These are phyloP conservation scores for Mycena rebaudengoi DNA, from an alignment of 768 basidiomycete species.

Conservation along the genomic window DNA sequence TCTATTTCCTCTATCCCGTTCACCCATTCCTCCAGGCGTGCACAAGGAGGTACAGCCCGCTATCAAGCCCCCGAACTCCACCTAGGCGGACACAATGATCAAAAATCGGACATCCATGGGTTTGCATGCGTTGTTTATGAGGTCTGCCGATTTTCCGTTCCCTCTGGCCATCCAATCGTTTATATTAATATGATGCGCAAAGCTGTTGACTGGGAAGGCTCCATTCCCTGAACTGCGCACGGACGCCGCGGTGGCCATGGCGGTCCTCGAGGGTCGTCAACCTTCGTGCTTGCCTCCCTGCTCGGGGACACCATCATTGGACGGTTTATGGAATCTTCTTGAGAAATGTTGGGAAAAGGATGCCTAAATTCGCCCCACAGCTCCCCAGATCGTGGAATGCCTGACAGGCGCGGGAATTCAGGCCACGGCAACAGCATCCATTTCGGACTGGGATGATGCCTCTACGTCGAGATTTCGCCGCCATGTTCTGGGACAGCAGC, in stretches of 20 bases:
- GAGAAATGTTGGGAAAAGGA: background rate
- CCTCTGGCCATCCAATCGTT: too few species aligned
- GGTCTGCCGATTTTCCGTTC: background rate
- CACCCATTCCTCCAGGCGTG: background rate
- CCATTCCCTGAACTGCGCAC: background rate
- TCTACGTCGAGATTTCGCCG: background rate
- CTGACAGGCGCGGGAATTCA: background rate
- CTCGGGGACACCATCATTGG: background rate
- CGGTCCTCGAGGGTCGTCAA: background rate
- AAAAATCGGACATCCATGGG: background rate
- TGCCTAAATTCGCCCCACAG: background rate
- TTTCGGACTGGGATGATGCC: background rate
- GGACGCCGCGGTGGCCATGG: background rate
- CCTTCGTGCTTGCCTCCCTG: background rate
- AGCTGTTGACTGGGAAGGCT: background rate
- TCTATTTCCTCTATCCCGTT: background rate
- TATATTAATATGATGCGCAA: too few species aligned
- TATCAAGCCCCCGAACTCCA: background rate
- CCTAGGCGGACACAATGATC: background rate
- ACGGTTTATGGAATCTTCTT: background rate
- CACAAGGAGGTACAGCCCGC: background rate
- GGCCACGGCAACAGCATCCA: background rate
- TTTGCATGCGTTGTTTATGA: background rate
- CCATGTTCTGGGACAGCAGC: background rate
- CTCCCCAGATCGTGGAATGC: background rate